Evolutionary conservation across 2,329 filamentous ascomycete genomes (phyloP), one percentile per base, ranked within the genome.

Genomic region (Fusarium tricinctum): DNA sequence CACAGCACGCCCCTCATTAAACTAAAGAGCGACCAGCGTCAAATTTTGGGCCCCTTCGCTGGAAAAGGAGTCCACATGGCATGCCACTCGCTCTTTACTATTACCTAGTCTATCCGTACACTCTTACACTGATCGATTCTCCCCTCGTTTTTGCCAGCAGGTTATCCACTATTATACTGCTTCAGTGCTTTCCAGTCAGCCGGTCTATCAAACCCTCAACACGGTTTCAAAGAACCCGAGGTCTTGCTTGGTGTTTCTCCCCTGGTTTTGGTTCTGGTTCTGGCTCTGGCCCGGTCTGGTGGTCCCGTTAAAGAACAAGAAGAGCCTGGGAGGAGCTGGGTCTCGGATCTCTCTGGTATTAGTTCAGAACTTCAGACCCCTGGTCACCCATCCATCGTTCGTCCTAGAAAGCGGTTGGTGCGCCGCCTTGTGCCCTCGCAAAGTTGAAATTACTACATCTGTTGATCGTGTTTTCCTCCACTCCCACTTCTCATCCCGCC

Each of bases 1-100:
- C 66, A 69, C 65, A 62, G 22, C 39, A 66, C 66, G 58, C 66
- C 66, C 66, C 66, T 69, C 66, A 69, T 69, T 66, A 69, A 64
- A 64, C 61, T 64, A 64, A 33, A 64, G 59, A 58, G 39, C 45
- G 45, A 50, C 65, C 65, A 60, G 65, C 65, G 65, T 66, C 65
- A 57, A 68, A 61, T 61, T 47, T 50, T 54, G 50, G 66, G 56
- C 66, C 66, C 64, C 65, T 49, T 62, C 69, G 66, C 65, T 69
- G 65, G 60, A 52, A 69, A 53, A 56, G 46, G 66, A 68, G 66
- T 57, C 65, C 66, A 68, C 65, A 66, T 68, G 32, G 50, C 50
- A 69, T 68, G 65, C 65, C 60, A 69, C 65, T 60, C 65, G 57
- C 50, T 69, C 66, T 69, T 62, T 10, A 69, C 33, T n/a, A 26